A percentile compares a stretch with the other conserved stretches of the same genome.
phyloP scores from a whole-genome alignment of 2,329 filamentous ascomycete species.

The Leptographium radiaticola region DNA sequence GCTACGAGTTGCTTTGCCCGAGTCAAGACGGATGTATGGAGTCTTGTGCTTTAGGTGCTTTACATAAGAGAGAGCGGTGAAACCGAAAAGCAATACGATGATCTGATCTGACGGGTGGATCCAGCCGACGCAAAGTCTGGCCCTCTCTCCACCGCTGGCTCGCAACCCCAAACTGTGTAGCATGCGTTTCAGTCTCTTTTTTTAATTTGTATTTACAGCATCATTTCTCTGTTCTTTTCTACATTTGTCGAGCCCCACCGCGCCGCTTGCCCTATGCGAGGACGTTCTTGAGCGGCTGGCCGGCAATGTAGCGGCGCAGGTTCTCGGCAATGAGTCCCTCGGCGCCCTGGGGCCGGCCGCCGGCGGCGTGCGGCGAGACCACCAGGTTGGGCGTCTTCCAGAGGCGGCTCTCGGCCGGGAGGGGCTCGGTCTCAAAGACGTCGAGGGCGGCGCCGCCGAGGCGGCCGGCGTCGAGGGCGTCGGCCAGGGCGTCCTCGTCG shows the following conservation, averaged over 20 bases:
- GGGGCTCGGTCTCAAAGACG: constrained; percentile 31
- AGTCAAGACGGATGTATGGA: too few species aligned
- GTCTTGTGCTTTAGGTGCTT: too few species aligned
- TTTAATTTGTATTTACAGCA: too few species aligned
- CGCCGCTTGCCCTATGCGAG: constrained; percentile 6
- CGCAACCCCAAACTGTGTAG: too few species aligned
- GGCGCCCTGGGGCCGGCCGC: constrained; percentile 45
- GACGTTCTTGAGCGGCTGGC: constrained; percentile 43
- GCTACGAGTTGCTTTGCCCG: too few species aligned
- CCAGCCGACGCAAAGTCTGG: too few species aligned
- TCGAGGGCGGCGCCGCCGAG: constrained; percentile 37
- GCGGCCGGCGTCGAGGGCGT: constrained; percentile 27
- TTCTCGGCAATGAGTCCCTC: constrained; percentile 49
- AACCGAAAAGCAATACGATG: too few species aligned
- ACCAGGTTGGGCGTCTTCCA: constrained; percentile 14
- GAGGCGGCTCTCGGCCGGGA: constrained; percentile 21
- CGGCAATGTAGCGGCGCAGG: constrained; percentile 43
- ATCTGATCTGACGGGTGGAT: too few species aligned
- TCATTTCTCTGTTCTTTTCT: too few species aligned
- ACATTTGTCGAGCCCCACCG: not conserved
- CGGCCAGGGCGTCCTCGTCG: constrained; percentile 34
- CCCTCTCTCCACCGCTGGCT: too few species aligned
- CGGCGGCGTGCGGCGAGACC: constrained; percentile 27
- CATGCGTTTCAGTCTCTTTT: too few species aligned
- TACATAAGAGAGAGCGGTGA: too few species aligned